Conservation (phyloP, 2,329 filamentous ascomycete species). For the Rasamsonia emersonii region DNA sequence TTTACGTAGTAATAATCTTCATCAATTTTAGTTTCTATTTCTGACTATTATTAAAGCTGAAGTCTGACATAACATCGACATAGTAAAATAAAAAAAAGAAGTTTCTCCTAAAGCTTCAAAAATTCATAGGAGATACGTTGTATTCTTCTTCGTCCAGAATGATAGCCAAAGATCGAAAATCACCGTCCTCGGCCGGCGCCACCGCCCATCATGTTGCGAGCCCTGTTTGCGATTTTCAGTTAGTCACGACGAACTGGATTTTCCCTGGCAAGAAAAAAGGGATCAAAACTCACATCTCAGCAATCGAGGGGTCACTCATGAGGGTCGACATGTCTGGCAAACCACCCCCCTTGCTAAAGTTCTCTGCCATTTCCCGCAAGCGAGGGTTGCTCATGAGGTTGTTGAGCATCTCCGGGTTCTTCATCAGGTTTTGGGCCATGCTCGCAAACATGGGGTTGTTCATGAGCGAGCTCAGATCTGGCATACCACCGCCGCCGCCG, state of each 20-base stretch:
- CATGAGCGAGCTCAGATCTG: slow-evolving; percentile 81
- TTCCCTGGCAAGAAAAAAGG: neutral
- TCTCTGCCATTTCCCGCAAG: slow-evolving; percentile 76
- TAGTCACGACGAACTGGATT: slow-evolving; percentile 9
- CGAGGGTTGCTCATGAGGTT: slow-evolving; percentile 93
- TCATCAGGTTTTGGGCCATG: slow-evolving; percentile 97
- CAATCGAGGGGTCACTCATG: slow-evolving; percentile 88
- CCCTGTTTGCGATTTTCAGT: slow-evolving; percentile 35
- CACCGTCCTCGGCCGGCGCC: too few species aligned
- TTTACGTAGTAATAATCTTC: too few species aligned
- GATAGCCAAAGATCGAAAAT: too few species aligned
- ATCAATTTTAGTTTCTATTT: too few species aligned
- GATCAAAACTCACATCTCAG: slow-evolving; percentile 68
- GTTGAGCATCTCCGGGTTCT: slow-evolving; percentile 83
- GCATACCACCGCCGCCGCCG: slow-evolving; percentile 63
- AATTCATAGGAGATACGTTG: too few species aligned
- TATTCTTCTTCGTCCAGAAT: too few species aligned
- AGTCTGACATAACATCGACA: too few species aligned
- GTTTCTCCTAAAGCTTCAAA: too few species aligned
- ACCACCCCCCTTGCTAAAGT: slow-evolving; percentile 64
- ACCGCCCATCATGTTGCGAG: slow-evolving; percentile 62
- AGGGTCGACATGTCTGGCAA: slow-evolving; percentile 80
- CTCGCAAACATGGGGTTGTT: slow-evolving; percentile 96
- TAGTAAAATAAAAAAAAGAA: too few species aligned
- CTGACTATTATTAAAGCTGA: too few species aligned